Conservation (phyloP, 257 asterid species). For the Misopates orontium region DNA sequence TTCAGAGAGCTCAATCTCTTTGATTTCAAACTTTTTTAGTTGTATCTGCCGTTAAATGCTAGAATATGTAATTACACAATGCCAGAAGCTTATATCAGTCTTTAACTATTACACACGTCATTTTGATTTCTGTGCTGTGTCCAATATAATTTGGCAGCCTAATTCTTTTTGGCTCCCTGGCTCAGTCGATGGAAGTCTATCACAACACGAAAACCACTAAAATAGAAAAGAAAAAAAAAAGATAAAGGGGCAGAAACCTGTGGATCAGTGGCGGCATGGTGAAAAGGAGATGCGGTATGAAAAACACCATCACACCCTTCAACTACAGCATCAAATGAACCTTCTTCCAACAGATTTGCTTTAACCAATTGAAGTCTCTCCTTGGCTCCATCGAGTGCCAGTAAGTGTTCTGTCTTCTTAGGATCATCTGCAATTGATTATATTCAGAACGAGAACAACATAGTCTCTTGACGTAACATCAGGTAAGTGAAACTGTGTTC, state of each 20-base stretch:
- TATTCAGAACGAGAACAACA: not conserved
- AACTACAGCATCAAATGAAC: slow-evolving; percentile 75
- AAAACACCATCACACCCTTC: slow-evolving; percentile 90
- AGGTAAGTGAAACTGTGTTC: not conserved
- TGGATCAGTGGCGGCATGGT: slow-evolving; percentile 52
- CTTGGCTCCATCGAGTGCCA: slow-evolving; percentile 82
- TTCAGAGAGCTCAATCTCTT: too few relatives aligned
- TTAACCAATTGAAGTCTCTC: slow-evolving; percentile 76
- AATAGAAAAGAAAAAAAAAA: not conserved
- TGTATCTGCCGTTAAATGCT: too few relatives aligned
- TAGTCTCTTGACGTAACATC: not conserved
- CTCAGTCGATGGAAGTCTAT: not conserved
- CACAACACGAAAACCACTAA: too few relatives aligned
- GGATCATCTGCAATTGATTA: slow-evolving; percentile 52
- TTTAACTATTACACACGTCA: too few relatives aligned
- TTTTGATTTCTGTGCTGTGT: too few relatives aligned
- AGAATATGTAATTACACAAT: too few relatives aligned
- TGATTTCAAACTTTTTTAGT: too few relatives aligned
- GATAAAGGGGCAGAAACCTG: slow-evolving; percentile 43
- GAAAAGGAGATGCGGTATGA: slow-evolving; percentile 89
- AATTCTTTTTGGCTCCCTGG: too few relatives aligned
- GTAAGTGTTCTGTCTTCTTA: slow-evolving; percentile 65
- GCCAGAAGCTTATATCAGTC: too few relatives aligned
- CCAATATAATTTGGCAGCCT: too few relatives aligned
- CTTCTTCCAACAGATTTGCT: slow-evolving; percentile 77